Conservation (phyloP, 805 yeast genomes). For the Metschnikowia cubensis region DNA sequence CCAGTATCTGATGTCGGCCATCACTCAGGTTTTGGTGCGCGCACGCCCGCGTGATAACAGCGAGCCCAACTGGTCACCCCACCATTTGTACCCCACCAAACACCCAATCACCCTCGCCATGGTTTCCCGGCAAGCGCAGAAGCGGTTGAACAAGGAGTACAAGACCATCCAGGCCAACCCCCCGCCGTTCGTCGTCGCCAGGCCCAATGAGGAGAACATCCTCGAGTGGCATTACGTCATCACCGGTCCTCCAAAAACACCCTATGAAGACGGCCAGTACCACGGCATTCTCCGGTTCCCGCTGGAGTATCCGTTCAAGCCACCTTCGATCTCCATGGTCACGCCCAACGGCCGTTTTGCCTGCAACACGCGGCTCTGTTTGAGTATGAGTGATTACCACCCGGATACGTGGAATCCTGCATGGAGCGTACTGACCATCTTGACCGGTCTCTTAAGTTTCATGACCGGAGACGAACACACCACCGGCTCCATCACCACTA, state of each 20-base stretch:
- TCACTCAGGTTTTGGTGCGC: neutral
- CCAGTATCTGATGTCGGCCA: too few relatives aligned
- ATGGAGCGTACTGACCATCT: constrained; percentile 87
- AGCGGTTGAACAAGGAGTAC: constrained; percentile 72
- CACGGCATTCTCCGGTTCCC: constrained; percentile 87
- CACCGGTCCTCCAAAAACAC: constrained; percentile 88
- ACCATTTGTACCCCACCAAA: neutral
- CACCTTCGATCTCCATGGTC: constrained; percentile 83
- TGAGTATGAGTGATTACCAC: constrained; percentile 92
- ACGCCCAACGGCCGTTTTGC: constrained; percentile 90
- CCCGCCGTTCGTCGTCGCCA: constrained; percentile 79
- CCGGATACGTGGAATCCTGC: constrained; percentile 97
- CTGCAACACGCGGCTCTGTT: constrained; percentile 75
- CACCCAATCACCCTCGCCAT: neutral
- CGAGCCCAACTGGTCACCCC: neutral
- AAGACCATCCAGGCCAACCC: constrained; percentile 73
- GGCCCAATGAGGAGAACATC: constrained; percentile 83
- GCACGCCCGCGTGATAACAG: neutral
- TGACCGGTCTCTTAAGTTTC: constrained; percentile 82
- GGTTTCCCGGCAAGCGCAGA: constrained; percentile 42
- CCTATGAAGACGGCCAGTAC: constrained; percentile 81
- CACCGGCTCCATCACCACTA: constrained; percentile 73
- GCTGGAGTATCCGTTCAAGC: constrained; percentile 82
- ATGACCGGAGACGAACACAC: constrained; percentile 88
- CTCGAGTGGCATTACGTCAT: constrained; percentile 92